phyloP scores from a whole-genome alignment of 768 basidiomycete species.

The Tylopilus cervinicoccineus region DNA sequence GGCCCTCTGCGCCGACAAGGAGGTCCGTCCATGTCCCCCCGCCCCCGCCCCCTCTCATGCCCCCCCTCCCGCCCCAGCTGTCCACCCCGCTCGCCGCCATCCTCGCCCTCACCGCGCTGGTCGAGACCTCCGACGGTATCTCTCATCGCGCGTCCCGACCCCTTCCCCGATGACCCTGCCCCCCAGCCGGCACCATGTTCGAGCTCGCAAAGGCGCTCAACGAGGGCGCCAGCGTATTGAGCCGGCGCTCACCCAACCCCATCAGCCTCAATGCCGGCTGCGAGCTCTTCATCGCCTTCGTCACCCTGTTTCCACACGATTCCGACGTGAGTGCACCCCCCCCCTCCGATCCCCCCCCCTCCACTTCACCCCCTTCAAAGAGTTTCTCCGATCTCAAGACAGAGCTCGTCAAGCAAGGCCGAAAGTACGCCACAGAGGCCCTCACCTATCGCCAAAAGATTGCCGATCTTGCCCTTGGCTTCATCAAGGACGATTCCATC shows the following conservation, averaged over 20 bases:
- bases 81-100: slow-evolving; percentile 88
- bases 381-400: slow-evolving; percentile 82
- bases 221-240: slow-evolving; percentile 64
- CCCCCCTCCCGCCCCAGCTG: slow-evolving; percentile 41
- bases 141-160: slow-evolving; percentile 19
- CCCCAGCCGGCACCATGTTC: slow-evolving; percentile 82
- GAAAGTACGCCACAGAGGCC: slow-evolving; percentile 72
- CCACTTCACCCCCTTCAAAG: slow-evolving; percentile 35
- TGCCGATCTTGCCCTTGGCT: slow-evolving; percentile 81
- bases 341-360: slow-evolving; percentile 7
- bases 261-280: slow-evolving; percentile 87
- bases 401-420: slow-evolving; percentile 78
- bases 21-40: slow-evolving; percentile 43
- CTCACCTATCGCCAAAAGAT: slow-evolving; percentile 87
- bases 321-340: slow-evolving; percentile 54
- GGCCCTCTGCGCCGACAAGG: slow-evolving; percentile 55
- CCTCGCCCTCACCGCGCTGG: slow-evolving; percentile 74
- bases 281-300: slow-evolving; percentile 87
- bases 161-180: slow-evolving; percentile 5
- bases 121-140: slow-evolving; percentile 78
- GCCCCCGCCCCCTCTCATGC: accelerated
- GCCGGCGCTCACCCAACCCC: slow-evolving; percentile 62
- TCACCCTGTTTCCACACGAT: slow-evolving; percentile 80
- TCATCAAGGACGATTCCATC: slow-evolving; percentile 93
- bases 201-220: slow-evolving; percentile 86